Evolutionary conservation across 495 filamentous ascomycete species (phyloP).

Genomic region (Aspergillus nanangensis): DNA sequence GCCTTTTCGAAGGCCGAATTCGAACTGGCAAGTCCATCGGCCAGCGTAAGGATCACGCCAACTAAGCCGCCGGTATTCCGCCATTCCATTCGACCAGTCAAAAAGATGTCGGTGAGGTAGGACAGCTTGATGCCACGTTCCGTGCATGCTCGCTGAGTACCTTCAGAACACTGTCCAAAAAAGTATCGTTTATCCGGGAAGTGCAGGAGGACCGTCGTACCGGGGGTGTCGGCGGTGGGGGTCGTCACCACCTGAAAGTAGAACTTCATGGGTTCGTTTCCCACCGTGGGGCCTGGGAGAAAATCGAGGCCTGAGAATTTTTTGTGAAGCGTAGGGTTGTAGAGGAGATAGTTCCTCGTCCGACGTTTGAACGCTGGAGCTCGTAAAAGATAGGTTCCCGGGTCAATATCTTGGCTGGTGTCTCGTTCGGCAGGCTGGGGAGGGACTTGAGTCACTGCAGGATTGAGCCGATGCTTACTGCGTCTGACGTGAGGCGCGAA

Average conservation of each 20-base stretch:
- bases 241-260: constrained; percentile 68
- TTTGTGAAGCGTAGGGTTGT: constrained; percentile 14
- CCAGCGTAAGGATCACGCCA: constrained; percentile 77
- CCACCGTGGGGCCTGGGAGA: background rate
- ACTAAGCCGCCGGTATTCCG: constrained; percentile 71
- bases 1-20: constrained; percentile 24
- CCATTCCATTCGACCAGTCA: constrained; percentile 77
- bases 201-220: constrained; percentile 68
- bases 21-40: constrained; percentile 50
- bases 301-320: constrained; percentile 8
- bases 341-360: constrained; percentile 22
- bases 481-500: too few species aligned
- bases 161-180: constrained; percentile 82
- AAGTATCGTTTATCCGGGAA: constrained; percentile 80
- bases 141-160: constrained; percentile 70
- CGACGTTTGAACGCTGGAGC: constrained; percentile 4
- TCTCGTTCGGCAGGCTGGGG: background rate
- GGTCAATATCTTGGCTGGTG: background rate
- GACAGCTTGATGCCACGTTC: constrained; percentile 57
- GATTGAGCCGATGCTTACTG: too few species aligned
- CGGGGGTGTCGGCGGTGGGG: constrained; percentile 88
- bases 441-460: too few species aligned
- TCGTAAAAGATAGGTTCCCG: constrained; percentile 1
- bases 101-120: constrained; percentile 69
- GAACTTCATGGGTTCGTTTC: constrained; percentile 56